Evolutionary conservation across 2,329 filamentous ascomycete genomes (phyloP).

Genomic region (Fusarium luffae): DNA sequence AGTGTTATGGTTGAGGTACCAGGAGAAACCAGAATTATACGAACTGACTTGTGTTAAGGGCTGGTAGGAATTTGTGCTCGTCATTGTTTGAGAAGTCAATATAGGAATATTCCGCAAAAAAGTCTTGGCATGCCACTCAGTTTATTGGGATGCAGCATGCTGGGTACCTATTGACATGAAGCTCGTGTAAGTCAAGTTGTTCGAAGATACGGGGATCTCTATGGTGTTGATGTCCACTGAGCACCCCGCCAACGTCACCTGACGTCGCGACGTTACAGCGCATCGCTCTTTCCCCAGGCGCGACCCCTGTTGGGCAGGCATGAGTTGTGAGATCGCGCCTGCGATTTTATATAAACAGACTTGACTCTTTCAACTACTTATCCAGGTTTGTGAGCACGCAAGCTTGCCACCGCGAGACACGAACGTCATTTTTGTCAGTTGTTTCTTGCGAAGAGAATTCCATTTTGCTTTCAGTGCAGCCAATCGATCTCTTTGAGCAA

Average conservation of each 20-base stretch:
- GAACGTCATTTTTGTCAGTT: neutral
- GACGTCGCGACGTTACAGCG: constrained; percentile 43
- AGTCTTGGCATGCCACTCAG: neutral
- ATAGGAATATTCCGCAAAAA: too few species aligned
- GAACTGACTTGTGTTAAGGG: neutral
- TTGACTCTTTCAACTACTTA: constrained; percentile 10
- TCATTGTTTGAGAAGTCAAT: neutral
- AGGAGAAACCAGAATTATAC: too few species aligned
- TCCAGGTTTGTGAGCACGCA: constrained; percentile 2
- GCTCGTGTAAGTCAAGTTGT: constrained; percentile 18
- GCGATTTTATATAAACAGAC: constrained; percentile 13
- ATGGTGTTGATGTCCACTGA: constrained; percentile 8
- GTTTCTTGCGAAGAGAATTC: neutral
- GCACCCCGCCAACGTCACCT: constrained; percentile 42
- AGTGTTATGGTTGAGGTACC: neutral
- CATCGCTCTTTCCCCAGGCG: constrained; percentile 25
- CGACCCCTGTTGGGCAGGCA: constrained; percentile 11
- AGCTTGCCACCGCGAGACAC: neutral
- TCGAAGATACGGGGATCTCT: neutral
- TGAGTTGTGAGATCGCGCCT: constrained; percentile 6
- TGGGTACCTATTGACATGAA: neutral
- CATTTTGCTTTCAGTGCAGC: neutral
- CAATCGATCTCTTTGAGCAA: constrained; percentile 17
- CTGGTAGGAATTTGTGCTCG: neutral
- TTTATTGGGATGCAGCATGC: neutral